Evolutionary conservation across 306 rosid species (phyloP).

Genomic region (Dalbergia cochinchinensis): DNA sequence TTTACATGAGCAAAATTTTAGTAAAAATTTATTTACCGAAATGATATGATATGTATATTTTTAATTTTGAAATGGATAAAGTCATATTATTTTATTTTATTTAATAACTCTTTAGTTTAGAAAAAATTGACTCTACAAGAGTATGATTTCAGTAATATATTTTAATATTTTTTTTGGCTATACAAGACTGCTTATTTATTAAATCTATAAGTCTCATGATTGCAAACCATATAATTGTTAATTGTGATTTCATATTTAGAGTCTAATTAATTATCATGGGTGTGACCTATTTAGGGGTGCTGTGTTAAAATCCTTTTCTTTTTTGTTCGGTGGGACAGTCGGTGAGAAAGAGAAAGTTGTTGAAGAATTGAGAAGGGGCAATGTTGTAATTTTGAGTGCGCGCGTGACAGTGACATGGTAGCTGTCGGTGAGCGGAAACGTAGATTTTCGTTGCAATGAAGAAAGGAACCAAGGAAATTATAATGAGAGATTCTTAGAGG

Average conservation of each 20-base stretch:
- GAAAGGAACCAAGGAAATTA: constrained; percentile 4
- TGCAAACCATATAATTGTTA: neutral
- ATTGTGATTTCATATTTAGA: neutral
- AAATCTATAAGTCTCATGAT: neutral
- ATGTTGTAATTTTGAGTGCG: neutral
- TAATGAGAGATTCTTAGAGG: too few species aligned
- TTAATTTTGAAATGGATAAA: too few species aligned
- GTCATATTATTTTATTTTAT: too few species aligned
- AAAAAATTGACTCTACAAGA: too few species aligned
- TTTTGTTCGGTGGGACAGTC: constrained; percentile 23
- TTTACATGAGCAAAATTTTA: too few species aligned
- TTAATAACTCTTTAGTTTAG: too few species aligned
- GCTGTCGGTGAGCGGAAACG: constrained; percentile 37
- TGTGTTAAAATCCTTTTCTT: neutral
- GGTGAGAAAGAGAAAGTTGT: constrained; percentile 31
- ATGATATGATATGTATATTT: too few species aligned
- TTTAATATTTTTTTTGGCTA: neutral
- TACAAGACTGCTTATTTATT: neutral
- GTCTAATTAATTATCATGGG: neutral
- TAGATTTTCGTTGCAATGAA: constrained; percentile 19
- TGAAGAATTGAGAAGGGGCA: constrained; percentile 37
- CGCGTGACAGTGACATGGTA: neutral
- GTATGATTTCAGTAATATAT: too few species aligned
- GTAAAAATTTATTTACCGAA: too few species aligned
- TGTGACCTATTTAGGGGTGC: neutral